Conservation (phyloP, 2,329 filamentous ascomycete genomes). For the Botrytis porri region DNA sequence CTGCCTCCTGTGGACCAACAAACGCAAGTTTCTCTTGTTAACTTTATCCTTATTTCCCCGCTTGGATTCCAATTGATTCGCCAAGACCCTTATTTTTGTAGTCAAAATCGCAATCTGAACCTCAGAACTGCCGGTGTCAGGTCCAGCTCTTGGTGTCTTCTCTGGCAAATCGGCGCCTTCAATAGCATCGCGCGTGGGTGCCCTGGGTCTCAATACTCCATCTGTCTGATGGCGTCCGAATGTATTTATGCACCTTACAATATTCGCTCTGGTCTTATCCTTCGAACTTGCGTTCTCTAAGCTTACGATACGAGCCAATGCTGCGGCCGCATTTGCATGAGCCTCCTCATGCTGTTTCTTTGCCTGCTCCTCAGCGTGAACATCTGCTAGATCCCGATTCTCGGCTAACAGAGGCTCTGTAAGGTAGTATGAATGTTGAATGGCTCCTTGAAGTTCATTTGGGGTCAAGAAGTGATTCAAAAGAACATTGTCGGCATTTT, state of each 20-base stretch:
- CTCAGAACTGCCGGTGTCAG: conserved; percentile 91
- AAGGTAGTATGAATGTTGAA: conserved; percentile 66
- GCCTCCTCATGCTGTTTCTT: conserved; percentile 48
- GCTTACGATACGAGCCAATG: conserved; percentile 74
- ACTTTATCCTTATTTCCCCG: conserved; percentile 81
- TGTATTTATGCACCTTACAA: conserved; percentile 76
- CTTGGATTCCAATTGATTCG: conserved; percentile 65
- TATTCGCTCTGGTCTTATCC: conserved; percentile 78
- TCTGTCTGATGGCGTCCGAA: conserved; percentile 95
- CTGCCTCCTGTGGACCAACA: conserved; percentile 85
- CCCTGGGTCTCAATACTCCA: conserved; percentile 51
- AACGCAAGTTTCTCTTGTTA: conserved; percentile 84
- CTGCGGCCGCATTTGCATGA: conserved; percentile 69
- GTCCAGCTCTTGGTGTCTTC: conserved; percentile 69
- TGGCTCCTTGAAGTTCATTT: conserved; percentile 62
- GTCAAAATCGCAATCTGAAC: conserved; percentile 98
- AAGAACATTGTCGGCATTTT: conserved; percentile 49
- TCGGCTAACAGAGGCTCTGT: conserved; percentile 52
- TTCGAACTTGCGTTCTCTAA: conserved; percentile 74
- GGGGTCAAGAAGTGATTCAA: conserved; percentile 76
- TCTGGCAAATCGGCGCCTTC: conserved; percentile 28
- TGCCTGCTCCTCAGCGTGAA: conserved; percentile 40
- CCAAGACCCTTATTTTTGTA: conserved; percentile 82
- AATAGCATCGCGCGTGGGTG: conserved; percentile 27
- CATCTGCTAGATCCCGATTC: conserved; percentile 29